Percentiles rank a stretch among this genome's conserved stretches.
Conservation (phyloP, 1,284 basidiomycete genomes). For the Wolfiporia cocos region DNA sequence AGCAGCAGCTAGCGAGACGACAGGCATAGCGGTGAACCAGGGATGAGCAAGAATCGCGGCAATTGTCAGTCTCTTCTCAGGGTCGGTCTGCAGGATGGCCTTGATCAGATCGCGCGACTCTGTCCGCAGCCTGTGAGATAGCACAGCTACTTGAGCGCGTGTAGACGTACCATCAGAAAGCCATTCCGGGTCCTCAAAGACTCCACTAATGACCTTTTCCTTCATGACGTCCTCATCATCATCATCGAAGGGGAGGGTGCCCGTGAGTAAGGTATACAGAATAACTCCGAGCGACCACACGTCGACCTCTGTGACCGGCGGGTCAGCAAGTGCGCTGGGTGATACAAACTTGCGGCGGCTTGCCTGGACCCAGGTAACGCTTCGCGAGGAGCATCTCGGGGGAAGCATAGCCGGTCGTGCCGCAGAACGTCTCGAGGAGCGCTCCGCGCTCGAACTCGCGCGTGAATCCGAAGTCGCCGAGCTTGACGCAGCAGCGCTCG, state of each 20-base stretch:
- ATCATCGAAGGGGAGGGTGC: constrained; percentile 95
- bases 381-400: constrained; percentile 92
- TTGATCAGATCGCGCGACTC: constrained; percentile 81
- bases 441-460: constrained; percentile 85
- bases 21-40: constrained; percentile 72
- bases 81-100: constrained; percentile 78
- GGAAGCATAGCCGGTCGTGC: constrained; percentile 93
- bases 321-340: constrained; percentile 18
- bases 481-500: constrained; percentile 80
- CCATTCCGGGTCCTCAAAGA: constrained; percentile 91
- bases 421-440: constrained; percentile 93
- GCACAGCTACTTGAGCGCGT: no score
- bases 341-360: constrained; percentile 19
- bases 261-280: constrained; percentile 89
- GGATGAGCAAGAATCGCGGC: constrained; percentile 83
- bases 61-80: constrained; percentile 72
- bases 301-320: constrained; percentile 79
- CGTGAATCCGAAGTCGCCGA: constrained; percentile 97
- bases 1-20: constrained; percentile 22
- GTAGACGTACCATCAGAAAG: constrained; percentile 63
- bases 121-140: no score
- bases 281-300: constrained; percentile 97
- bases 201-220: constrained; percentile 79
- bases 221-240: constrained; percentile 93
- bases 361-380: constrained; percentile 87